Base-by-base conservation (phyloP, 2,329 filamentous ascomycete species). In the Ambrosiella xylebori region DNA sequence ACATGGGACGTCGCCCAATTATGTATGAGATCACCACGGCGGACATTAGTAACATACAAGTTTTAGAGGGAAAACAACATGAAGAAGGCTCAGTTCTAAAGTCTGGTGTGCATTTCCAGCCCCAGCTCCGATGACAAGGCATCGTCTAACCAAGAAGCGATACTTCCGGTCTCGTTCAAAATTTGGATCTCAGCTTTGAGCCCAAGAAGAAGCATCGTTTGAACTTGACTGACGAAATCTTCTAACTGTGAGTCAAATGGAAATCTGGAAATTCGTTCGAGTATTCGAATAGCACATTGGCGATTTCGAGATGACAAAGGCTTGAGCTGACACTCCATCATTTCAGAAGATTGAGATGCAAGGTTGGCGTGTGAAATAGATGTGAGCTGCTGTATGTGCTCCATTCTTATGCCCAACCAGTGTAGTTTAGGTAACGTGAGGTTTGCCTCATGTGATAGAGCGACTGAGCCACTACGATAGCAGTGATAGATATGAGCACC, bases 131-230 rank as follows among this genome's bases (percentile, higher is more conserved):
- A 47, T 19, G 47, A 51, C 35, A 54, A 36, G 7, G 52, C 38
- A 19, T 11, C 56, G 54, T 81, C 72, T 2, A 82, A 66, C 78
- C 79, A 82, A 0, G 62, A 39, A 0, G 70, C 68, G 4, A 81
- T 64, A 54, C 76, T 70, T 0, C 78, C 78, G 7, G 69, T 70
- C 2, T 77, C 71, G 57, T 86, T 82, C 6, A 87, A 68, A 15
- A 81, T 76, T 64, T 93, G 85, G 55, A 91, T 86, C 65, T 93
- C 87, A 0, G 84, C 84, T 65, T 91, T 93, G 53, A 82, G 64
- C 56, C 85, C 84, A 55, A 90, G 70, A 71, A 86, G 76, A 17
- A 91, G 69, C 85, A 91, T 89, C 0, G 75, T 64, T 64, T 88
- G 86, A 13, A 91, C 63, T 64, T 89, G 83, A 2, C 68, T 68